These are phyloP conservation scores for Coleophoma cylindrospora DNA, from an alignment of 2,329 filamentous ascomycete genomes.

Conservation along the genomic window DNA sequence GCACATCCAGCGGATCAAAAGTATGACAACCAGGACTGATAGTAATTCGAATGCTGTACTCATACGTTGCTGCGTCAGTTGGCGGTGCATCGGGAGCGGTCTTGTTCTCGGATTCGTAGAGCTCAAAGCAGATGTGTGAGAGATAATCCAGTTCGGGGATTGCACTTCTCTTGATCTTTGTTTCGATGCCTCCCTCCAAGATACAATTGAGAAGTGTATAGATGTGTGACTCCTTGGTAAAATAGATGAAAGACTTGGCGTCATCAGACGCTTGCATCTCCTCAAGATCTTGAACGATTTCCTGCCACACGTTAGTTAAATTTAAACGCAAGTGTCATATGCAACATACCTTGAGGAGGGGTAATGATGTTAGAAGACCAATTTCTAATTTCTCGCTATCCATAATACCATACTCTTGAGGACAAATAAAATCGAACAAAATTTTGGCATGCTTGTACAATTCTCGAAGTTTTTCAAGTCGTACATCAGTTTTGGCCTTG, in stretches of 20 bases:
- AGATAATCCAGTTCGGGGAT: conserved; percentile 98
- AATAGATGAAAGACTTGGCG: conserved; percentile 96
- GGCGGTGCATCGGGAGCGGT: conserved; percentile 20
- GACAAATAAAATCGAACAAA: conserved; percentile 96
- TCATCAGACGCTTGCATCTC: conserved; percentile 94
- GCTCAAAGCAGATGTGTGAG: conserved; percentile 94
- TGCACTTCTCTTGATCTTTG: conserved; percentile 90
- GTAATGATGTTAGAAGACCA: conserved; percentile 86
- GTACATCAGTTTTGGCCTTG: conserved; percentile 76
- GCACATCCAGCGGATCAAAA: conserved; percentile 92
- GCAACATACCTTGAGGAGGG: conserved; percentile 58
- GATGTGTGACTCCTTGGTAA: conserved; percentile 98
- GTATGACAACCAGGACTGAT: conserved; percentile 95
- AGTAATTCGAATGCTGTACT: conserved; percentile 94
- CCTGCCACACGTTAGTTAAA: conserved; percentile 39
- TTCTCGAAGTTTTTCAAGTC: conserved; percentile 84
- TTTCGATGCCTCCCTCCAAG: conserved; percentile 91
- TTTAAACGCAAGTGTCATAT: neutral
- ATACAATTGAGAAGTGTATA: conserved; percentile 98
- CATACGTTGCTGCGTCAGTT: conserved; percentile 46
- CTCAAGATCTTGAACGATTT: conserved; percentile 95
- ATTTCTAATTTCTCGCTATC: conserved; percentile 98
- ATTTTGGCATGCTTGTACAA: conserved; percentile 92
- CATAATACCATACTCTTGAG: conserved; percentile 95
- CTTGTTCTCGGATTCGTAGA: conserved; percentile 86